Base-by-base conservation (phyloP, 2,329 filamentous ascomycete species). In the Colletotrichum sp. region DNA sequence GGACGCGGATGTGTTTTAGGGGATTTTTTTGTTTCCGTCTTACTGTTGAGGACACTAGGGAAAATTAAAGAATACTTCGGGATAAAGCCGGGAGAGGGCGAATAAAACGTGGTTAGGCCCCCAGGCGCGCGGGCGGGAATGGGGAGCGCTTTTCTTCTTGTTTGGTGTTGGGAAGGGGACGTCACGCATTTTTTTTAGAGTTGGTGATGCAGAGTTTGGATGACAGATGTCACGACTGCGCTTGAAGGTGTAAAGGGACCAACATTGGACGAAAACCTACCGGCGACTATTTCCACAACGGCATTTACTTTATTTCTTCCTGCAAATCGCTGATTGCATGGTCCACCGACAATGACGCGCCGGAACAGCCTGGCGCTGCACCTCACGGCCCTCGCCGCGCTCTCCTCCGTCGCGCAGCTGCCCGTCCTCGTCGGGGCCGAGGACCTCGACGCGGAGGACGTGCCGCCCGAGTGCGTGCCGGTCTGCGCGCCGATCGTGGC, bases 391-490 rank as follows among this genome's bases (percentile, higher is more conserved):
- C 55, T 43, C 36, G n/a, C 72, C 4, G 57, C 73, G 4, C 68
- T 67, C 26, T 30, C 72, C 3, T 72, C 72, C 2, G 7, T 65
- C 26, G 18, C 70, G 9, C 32, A 36, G 43, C 3, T 28, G 24
- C 71, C 67, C n/a, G 10, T 67, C 9, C 21, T 60, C 48, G 72
- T 59, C 6, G 12, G 39, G 61, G 71, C 74, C 7, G 71, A 76
- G 26, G 74, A 76, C 7, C 65, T 74, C 26, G 71, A 76, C 16
- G 43, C 71, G 4, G 71, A 70, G n/a, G 74, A 76, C 32, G 74
- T 76, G 15, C 74, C 74, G 24, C 43, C 74, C 24, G 70, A 69
- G 26, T 76, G 74, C 39, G 70, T 26, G 6, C 7, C 26, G 18
- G n/a, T 26, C 13, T 76, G 74, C 26, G 43, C 64, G 18, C 71